Conservation (phyloP, 345 rosid genomes). For the Citrus hindsii region DNA sequence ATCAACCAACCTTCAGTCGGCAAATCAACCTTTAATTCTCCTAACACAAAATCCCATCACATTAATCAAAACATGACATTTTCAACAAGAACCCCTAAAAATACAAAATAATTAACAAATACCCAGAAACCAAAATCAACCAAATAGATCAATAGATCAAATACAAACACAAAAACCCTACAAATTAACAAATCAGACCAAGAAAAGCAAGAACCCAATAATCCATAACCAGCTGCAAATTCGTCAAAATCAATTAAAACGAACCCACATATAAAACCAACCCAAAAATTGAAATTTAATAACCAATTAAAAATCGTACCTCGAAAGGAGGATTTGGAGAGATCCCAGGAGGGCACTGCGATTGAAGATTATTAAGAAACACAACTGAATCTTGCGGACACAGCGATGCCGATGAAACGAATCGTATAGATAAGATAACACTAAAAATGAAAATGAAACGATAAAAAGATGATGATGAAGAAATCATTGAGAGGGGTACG, state of each 20-base stretch:
- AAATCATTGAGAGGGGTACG: constrained; percentile 24
- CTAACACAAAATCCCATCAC: not conserved
- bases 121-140: constrained; percentile 5
- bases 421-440: constrained; percentile 24
- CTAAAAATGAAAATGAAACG: constrained; percentile 22
- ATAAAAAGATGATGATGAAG: constrained; percentile 21
- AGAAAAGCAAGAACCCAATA: not conserved
- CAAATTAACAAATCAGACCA: constrained; percentile 4
- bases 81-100: not conserved
- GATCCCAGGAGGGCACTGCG: constrained; percentile 55
- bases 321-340: constrained; percentile 53
- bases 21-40: constrained; percentile 5
- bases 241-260: not conserved
- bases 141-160: not conserved
- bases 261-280: not conserved
- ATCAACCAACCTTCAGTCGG: not conserved
- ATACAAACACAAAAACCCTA: not conserved
- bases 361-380: constrained; percentile 39
- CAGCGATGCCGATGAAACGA: constrained; percentile 31
- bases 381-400: constrained; percentile 43
- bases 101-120: not conserved
- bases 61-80: constrained; percentile 3
- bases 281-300: not conserved
- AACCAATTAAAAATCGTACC: constrained; percentile 31
- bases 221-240: not conserved